phyloP scores from a whole-genome alignment of 179 eudicot species.

The Gypsophila paniculata region DNA sequence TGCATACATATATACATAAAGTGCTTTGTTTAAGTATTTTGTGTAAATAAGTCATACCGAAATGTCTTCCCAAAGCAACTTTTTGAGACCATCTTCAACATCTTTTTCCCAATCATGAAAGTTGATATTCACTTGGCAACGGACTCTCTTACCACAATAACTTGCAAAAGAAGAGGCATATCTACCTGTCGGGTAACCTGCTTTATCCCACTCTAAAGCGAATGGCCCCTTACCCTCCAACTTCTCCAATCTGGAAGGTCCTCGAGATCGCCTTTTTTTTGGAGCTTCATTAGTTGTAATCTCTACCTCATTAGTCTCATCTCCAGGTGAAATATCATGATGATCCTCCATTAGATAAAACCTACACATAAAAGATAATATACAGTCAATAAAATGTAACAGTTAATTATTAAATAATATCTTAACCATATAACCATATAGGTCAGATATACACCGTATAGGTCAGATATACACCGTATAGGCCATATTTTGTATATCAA shows the following conservation, averaged over 20 bases:
- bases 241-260: neutral
- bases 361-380: no score
- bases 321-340: neutral
- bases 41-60: neutral
- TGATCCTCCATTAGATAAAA: no score
- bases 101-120: neutral
- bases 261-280: neutral
- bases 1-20: no score
- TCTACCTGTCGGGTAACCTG: neutral
- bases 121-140: conserved; percentile 7
- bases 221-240: neutral
- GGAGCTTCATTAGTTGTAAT: neutral
- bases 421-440: no score
- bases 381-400: no score
- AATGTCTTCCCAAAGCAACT: no score
- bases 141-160: neutral
- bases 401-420: no score
- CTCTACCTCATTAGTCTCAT: neutral
- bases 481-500: no score
- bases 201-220: neutral
- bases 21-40: no score
- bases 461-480: no score
- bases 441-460: no score
- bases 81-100: neutral
- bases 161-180: neutral